phyloP scores from a whole-genome alignment of 441 rosid genomes.

The Erodium moschatum region DNA sequence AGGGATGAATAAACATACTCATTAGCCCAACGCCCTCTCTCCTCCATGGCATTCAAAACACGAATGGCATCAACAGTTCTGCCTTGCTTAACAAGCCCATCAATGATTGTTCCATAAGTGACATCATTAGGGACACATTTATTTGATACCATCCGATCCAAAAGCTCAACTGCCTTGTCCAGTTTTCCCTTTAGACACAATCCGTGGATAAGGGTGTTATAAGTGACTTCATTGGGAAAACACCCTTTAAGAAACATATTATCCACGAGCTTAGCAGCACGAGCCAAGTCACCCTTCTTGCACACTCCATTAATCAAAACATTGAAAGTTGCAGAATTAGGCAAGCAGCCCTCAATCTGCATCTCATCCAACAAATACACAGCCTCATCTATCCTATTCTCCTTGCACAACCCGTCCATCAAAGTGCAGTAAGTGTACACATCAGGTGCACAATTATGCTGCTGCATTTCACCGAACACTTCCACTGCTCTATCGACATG shows the following conservation, averaged over 20 bases:
- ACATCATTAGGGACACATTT: slow-evolving; percentile 72
- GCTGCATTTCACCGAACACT: slow-evolving; percentile 63
- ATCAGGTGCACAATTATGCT: slow-evolving; percentile 51
- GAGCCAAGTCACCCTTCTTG: slow-evolving; percentile 61
- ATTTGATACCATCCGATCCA: slow-evolving; percentile 61
- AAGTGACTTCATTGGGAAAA: slow-evolving; percentile 64
- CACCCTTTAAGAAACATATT: slow-evolving; percentile 93
- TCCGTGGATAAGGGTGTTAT: slow-evolving; percentile 80
- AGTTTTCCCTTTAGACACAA: slow-evolving; percentile 69
- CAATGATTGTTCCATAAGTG: slow-evolving; percentile 67
- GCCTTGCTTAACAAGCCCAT: slow-evolving; percentile 73
- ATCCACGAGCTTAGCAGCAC: slow-evolving; percentile 76
- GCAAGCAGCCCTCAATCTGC: slow-evolving; percentile 85
- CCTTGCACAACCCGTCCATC: slow-evolving; percentile 91
- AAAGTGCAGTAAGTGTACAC: slow-evolving; percentile 72
- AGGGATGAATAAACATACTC: slow-evolving; percentile 57
- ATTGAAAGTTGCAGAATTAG: slow-evolving; percentile 53
- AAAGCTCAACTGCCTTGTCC: slow-evolving; percentile 76
- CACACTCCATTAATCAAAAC: slow-evolving; percentile 78
- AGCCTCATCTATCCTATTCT: slow-evolving; percentile 67
- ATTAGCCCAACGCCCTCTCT: slow-evolving; percentile 51
- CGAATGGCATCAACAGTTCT: slow-evolving; percentile 45
- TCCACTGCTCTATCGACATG: slow-evolving; percentile 57
- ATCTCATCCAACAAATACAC: slow-evolving; percentile 82
- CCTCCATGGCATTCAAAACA: slow-evolving; percentile 54